phyloP scores from a whole-genome alignment of 257 asterid genomes.

The Solanum raphanifolium region DNA sequence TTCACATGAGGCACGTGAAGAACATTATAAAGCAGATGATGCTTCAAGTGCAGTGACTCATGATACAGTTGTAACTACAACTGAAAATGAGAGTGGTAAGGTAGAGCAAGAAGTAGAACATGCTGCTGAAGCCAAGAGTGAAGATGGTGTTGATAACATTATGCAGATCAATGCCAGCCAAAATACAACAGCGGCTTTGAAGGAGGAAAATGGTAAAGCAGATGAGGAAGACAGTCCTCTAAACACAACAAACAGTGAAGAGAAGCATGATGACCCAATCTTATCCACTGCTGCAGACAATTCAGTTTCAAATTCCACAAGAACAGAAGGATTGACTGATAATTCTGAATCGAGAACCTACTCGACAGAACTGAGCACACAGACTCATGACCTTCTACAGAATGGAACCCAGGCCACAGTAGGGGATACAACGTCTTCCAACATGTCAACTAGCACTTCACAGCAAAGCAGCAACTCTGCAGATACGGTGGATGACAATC shows the following conservation, averaged over 20 bases:
- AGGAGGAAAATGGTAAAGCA: slow-evolving; percentile 24
- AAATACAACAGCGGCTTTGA: slow-evolving; percentile 11
- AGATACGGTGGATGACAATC: slow-evolving; percentile 1
- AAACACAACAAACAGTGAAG: slow-evolving; percentile 15
- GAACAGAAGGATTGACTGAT: slow-evolving; percentile 13
- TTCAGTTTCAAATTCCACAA: slow-evolving; percentile 21
- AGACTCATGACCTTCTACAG: slow-evolving; percentile 10
- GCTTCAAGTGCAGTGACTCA: slow-evolving; percentile 98
- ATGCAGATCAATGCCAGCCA: slow-evolving; percentile 12
- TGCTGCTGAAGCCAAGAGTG: slow-evolving; percentile 14
- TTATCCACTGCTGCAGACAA: slow-evolving; percentile 8
- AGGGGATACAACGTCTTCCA: slow-evolving; percentile 14
- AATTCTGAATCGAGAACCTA: slow-evolving; percentile 7
- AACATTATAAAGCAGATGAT: slow-evolving; percentile 89
- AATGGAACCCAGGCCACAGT: slow-evolving; percentile 21
- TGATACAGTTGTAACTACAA: slow-evolving; percentile 16
- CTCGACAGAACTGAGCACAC: slow-evolving; percentile 19
- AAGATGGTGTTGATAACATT: slow-evolving; percentile 7
- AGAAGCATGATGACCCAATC: slow-evolving; percentile 12
- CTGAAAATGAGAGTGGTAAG: slow-evolving; percentile 27
- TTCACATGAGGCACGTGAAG: slow-evolving; percentile 68
- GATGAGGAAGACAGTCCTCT: slow-evolving; percentile 14
- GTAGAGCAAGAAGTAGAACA: slow-evolving; percentile 23
- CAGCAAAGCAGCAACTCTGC: slow-evolving; percentile 15
- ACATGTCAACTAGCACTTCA: not conserved